These are phyloP conservation scores for Brasilioporus rufonigricans DNA, from an alignment of 768 basidiomycete genomes.

Conservation along the genomic window DNA sequence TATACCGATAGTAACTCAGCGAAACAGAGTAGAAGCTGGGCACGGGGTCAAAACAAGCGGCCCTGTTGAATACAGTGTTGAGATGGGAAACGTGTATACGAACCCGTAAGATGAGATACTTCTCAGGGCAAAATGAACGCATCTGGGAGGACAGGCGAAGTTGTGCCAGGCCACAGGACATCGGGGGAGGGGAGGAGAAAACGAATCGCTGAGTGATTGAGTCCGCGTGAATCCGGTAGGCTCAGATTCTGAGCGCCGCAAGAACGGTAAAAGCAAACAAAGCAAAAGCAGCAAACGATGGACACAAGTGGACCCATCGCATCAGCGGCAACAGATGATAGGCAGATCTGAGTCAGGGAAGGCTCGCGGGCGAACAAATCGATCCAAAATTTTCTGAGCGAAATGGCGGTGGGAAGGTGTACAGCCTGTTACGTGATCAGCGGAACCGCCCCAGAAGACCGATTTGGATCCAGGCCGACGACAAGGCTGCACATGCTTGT, in stretches of 20 bases:
- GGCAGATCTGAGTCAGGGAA: slow-evolving; percentile 20
- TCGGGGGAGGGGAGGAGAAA: slow-evolving; percentile 5
- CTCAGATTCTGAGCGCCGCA: slow-evolving; percentile 22
- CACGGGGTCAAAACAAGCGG: slow-evolving; percentile 36
- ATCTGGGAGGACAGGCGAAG: slow-evolving; percentile 5
- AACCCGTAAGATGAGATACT: slow-evolving; percentile 13
- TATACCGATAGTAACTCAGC: slow-evolving; percentile 40
- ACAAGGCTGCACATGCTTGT: not conserved
- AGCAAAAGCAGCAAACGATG: slow-evolving; percentile 7
- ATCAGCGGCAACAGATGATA: slow-evolving; percentile 13
- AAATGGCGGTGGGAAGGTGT: slow-evolving; percentile 21
- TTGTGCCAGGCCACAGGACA: slow-evolving; percentile 4
- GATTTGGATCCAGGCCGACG: slow-evolving; percentile 11
- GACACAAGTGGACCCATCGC: slow-evolving; percentile 12
- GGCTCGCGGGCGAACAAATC: slow-evolving; percentile 8
- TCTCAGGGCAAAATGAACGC: slow-evolving; percentile 13
- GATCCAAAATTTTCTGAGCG: slow-evolving; percentile 16
- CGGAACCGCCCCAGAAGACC: slow-evolving; percentile 23
- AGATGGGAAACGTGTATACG: slow-evolving; percentile 23
- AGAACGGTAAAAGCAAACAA: slow-evolving; percentile 10
- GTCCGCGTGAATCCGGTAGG: slow-evolving; percentile 24
- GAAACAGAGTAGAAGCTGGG: slow-evolving; percentile 38
- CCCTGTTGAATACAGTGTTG: slow-evolving; percentile 26
- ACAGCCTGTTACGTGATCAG: slow-evolving; percentile 31
- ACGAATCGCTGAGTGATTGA: slow-evolving; percentile 28